Evolutionary conservation across 768 basidiomycete species (phyloP), one percentile per base, ranked within the genome.

Genomic region (Tulasnella sp.): DNA sequence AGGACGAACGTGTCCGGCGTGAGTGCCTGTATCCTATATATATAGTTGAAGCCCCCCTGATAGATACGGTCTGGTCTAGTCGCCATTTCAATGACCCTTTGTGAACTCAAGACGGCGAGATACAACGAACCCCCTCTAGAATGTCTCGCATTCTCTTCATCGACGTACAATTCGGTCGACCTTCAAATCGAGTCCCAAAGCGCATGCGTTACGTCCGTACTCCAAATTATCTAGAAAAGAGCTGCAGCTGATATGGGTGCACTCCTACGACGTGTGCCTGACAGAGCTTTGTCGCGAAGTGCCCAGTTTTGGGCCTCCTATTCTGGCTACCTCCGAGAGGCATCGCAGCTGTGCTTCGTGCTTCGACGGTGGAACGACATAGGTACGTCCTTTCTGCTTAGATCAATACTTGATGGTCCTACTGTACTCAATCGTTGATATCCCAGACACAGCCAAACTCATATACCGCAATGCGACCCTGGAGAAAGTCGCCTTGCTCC

Each of bases 281-380:
- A 15, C 62, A 87, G 85, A 55, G 83, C 86, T 11, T 68, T 88
- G 8, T 80, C 84, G 14, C 73, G 84, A 48, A 87, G 86, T 65
- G 78, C 85, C 6, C 86, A 88, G 63, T 83, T 81, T 63, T 88
- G 86, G 86, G 86, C 86, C 3, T 86, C 83, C 57, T 87, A 86
- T 67, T 88, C 86, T 2, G 86, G 86, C 0, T 86, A 88, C 68
- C 73, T 88, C 49, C 77, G 85, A 41, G 84, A 87, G 73, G 74
- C 84, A 57, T 78, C 84, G 31, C 84, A 86, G 70, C 73, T 86
- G 17, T 87, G 86, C 67, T 79, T 79, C 66, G 81, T 83, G 3
- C 86, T 82, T 68, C 74, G 79, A 55, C 74, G 79, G 41, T 83
- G 82, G 81, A 77, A 81, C 62, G 85, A 86, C 62, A 81, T 86